Percentiles rank a stretch among this genome's conserved stretches.
Conservation (phyloP, 805 yeast genomes). For the Kuraishia ogatae region DNA sequence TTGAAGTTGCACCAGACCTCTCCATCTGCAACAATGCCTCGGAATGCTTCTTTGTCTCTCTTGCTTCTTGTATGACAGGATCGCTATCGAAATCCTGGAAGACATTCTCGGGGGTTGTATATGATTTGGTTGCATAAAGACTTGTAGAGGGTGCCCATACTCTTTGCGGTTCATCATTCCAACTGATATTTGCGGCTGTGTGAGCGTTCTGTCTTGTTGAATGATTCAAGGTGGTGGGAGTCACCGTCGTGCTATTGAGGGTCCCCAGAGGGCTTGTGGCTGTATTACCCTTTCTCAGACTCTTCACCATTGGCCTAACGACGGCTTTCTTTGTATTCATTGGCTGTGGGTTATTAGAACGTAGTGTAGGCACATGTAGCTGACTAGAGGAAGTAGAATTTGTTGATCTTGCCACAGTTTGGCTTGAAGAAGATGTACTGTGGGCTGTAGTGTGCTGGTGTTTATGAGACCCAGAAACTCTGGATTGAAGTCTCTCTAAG, state of each 20-base stretch:
- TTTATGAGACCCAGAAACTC: slow-evolving; percentile 5
- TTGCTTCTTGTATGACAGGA: slow-evolving; percentile 10
- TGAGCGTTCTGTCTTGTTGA: slow-evolving; percentile 15
- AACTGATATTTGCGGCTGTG: slow-evolving; percentile 23
- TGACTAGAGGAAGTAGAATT: slow-evolving; percentile 6
- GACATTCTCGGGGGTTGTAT: slow-evolving; percentile 15
- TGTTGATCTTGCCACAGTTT: background rate
- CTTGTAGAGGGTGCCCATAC: slow-evolving; percentile 28
- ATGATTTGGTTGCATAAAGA: slow-evolving; percentile 15
- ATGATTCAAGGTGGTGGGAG: background rate
- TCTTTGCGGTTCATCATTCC: slow-evolving; percentile 10
- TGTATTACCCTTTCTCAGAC: slow-evolving; percentile 6
- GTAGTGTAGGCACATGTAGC: slow-evolving; percentile 17
- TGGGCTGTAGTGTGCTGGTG: background rate
- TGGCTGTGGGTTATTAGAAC: slow-evolving; percentile 20
- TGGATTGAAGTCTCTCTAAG: slow-evolving; percentile 24
- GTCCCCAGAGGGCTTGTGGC: background rate
- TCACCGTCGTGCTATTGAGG: background rate
- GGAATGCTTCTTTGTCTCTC: slow-evolving; percentile 12
- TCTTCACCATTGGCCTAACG: slow-evolving; percentile 13
- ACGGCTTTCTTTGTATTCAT: slow-evolving; percentile 16
- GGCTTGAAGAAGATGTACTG: background rate
- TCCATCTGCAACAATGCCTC: slow-evolving; percentile 20
- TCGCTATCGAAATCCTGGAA: slow-evolving; percentile 7
- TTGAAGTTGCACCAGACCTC: slow-evolving; percentile 14